Base-by-base conservation (phyloP, 2,329 filamentous ascomycete species). In the Hyphodiscus sp. region DNA sequence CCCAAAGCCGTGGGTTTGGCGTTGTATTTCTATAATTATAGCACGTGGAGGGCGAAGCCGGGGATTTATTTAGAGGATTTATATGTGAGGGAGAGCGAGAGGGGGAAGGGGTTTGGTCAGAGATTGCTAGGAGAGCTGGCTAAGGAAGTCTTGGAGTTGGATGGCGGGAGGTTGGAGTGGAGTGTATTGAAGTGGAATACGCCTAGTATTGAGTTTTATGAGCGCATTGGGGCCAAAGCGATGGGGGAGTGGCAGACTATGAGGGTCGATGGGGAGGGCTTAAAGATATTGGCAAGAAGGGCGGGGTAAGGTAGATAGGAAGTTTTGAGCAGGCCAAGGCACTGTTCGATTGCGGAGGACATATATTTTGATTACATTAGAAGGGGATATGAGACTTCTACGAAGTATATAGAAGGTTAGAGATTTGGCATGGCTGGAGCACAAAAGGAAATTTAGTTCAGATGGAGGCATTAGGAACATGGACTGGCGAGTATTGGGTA, bases 61-160 rank as follows among this genome's bases (percentile, higher is more conserved):
- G 92, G 92, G 2, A 87, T 99, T 66, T 96, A 95, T 70, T 83
- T 97, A 41, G 92, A 97, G 70, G 92, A 97, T 67, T 75, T 97
- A n/a, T 96, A 86, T 65, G 89, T 99, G 42, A 78, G 83, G 62
- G 78, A 83, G 1, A 73, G 74, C 45, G 83, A 87, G 63, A 77
- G 94, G 3, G 85, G 85, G 33, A 81, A 81, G 57, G 91, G 91
- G 0, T 95, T 92, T 67, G 92, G 91, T 41, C 87, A 85, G 70
- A 74, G 77, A 63, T 70, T 97, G 67, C 75, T 97, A 47, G 80
- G 80, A 57, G 81, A 83, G 61, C 73, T 96, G 67, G 92, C 91
- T n/a, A 82, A 80, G 65, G 88, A 96, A 73, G 85, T 90, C 2
- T 66, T 87, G 50, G 78, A 79, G 50, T 85, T 91, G 59, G 76